phyloP scores from a whole-genome alignment of 1,284 basidiomycete genomes.

The Ceratobasidium papillatum region DNA sequence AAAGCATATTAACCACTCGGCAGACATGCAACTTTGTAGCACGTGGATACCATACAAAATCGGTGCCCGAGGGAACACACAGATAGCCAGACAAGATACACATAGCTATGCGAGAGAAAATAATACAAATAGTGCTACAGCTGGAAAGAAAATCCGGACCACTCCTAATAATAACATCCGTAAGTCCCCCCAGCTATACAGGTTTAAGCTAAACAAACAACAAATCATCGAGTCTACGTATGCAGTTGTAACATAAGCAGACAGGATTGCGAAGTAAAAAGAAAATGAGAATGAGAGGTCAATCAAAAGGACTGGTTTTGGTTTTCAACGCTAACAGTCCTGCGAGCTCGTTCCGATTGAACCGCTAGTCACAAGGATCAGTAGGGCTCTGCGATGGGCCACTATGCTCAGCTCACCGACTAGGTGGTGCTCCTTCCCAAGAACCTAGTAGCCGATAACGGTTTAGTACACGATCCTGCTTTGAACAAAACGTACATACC shows the following conservation, averaged over 20 bases:
- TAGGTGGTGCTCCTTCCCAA: constrained; percentile 11
- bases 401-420: constrained; percentile 6
- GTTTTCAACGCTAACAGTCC: no score
- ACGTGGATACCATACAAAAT: not conserved
- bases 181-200: constrained; percentile 29
- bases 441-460: not conserved
- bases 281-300: not conserved
- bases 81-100: not conserved
- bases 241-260: not conserved
- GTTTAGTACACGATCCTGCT: not conserved
- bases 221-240: not conserved
- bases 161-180: constrained; percentile 16
- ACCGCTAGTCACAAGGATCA: not conserved
- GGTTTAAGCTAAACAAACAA: not conserved
- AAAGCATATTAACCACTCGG: not conserved
- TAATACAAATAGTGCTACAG: constrained; percentile 21
- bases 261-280: not conserved
- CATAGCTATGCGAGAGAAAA: not conserved
- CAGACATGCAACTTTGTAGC: not conserved
- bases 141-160: constrained; percentile 33
- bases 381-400: not conserved
- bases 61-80: not conserved
- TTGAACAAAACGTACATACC: constrained; percentile 1
- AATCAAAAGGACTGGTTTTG: not conserved
- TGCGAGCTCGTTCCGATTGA: not conserved